A percentile compares a stretch with the other conserved stretches of the same genome.
phyloP scores from a whole-genome alignment of 345 rosid genomes.

The Populus tremula region DNA sequence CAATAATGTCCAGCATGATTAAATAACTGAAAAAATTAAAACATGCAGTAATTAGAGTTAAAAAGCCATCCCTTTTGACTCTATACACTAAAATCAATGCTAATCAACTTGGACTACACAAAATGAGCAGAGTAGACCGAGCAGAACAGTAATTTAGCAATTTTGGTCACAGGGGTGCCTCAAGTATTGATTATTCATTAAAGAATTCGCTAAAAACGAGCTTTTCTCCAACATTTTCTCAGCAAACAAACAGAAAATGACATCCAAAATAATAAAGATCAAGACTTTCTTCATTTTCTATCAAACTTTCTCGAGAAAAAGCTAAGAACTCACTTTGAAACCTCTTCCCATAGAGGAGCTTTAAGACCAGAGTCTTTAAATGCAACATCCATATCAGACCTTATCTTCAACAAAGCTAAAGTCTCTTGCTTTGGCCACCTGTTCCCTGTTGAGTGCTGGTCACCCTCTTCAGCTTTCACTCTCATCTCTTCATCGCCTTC shows the following conservation, averaged over 20 bases:
- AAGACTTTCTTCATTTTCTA: not conserved
- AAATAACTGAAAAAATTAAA: not conserved
- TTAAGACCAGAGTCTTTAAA: slow-evolving; percentile 21
- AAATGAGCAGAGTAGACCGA: not conserved
- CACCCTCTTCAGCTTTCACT: slow-evolving; percentile 37
- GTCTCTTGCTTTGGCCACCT: slow-evolving; percentile 34
- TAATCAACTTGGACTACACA: not conserved
- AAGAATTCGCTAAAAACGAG: not conserved
- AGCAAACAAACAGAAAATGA: not conserved
- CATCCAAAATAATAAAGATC: not conserved
- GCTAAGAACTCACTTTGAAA: slow-evolving; percentile 26
- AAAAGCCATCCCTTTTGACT: slow-evolving; percentile 5
- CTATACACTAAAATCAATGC: not conserved
- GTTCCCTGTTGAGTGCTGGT: slow-evolving; percentile 26
- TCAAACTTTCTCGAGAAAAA: slow-evolving; percentile 9
- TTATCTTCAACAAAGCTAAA: slow-evolving; percentile 25
- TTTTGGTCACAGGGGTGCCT: not conserved
- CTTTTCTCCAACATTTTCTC: not conserved
- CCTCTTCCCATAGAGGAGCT: slow-evolving; percentile 33
- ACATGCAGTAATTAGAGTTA: not conserved
- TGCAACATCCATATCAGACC: slow-evolving; percentile 29
- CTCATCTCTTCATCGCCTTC: slow-evolving; percentile 22
- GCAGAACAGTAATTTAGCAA: not conserved
- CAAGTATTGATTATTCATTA: not conserved
- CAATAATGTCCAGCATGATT: slow-evolving; percentile 11